These are phyloP conservation scores for Penicillium olsonii DNA, from an alignment of 2,329 filamentous ascomycete species.

Conservation along the genomic window DNA sequence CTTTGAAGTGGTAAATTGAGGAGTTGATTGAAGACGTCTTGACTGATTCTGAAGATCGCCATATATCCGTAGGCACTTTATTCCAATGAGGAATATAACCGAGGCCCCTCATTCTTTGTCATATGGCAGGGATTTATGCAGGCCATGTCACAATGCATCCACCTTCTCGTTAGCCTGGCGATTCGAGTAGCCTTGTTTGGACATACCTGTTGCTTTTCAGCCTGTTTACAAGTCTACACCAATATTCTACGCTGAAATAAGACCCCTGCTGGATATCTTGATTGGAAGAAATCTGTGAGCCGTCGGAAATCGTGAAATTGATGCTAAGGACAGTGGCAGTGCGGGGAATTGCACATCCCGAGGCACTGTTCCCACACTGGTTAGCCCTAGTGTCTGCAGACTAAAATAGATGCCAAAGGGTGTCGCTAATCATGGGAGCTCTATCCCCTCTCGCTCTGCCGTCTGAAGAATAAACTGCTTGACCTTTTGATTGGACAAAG, in stretches of 20 bases:
- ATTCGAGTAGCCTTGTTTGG: not conserved
- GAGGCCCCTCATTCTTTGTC: slow-evolving; percentile 2
- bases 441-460: slow-evolving; percentile 83
- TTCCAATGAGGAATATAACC: not conserved
- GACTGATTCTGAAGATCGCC: not conserved
- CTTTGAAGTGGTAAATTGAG: not conserved
- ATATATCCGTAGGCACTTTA: not conserved
- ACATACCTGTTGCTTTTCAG: not conserved
- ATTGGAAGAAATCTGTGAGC: not conserved
- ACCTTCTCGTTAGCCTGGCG: not conserved
- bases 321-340: not conserved
- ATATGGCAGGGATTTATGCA: not conserved
- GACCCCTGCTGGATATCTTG: not conserved
- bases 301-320: not conserved
- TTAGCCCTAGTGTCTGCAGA: not conserved
- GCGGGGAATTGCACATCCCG: slow-evolving; percentile 15
- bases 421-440: slow-evolving; percentile 45
- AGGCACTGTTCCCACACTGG: not conserved
- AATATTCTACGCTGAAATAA: not conserved
- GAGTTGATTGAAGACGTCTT: not conserved
- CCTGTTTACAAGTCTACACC: not conserved
- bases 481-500: slow-evolving; percentile 54
- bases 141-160: not conserved
- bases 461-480: slow-evolving; percentile 73
- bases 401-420: not conserved